These are phyloP conservation scores for Globisporangium iwayamae DNA, from an alignment of 352 stramenopile species.

Conservation along the genomic window DNA sequence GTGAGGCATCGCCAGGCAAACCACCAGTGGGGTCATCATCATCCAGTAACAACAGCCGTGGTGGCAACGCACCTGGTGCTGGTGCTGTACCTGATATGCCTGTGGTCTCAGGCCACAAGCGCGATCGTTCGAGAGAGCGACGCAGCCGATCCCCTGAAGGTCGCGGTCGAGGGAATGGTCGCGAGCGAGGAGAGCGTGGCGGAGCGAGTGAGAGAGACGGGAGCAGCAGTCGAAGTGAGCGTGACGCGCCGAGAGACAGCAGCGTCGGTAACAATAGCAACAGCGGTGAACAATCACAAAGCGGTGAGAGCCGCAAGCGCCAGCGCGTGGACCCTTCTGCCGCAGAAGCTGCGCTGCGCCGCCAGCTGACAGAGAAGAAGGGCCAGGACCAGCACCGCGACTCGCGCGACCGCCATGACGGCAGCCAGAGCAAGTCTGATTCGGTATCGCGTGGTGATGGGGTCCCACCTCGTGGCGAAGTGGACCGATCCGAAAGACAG, in stretches of 20 bases:
- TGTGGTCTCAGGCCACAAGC: conserved; percentile 21
- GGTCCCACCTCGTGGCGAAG: neutral
- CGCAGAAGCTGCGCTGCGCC: conserved; percentile 54
- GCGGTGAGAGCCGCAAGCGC: conserved; percentile 40
- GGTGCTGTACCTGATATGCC: neutral
- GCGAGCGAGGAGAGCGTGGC: conserved; percentile 29
- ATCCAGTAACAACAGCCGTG: neutral
- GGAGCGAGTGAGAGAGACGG: conserved; percentile 23
- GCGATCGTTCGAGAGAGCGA: conserved; percentile 26
- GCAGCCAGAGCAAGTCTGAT: conserved; percentile 1
- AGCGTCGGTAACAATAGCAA: conserved; percentile 20
- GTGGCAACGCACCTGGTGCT: conserved; percentile 14
- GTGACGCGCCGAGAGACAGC: conserved; percentile 7
- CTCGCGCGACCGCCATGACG: neutral
- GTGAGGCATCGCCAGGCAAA: conserved; percentile 27
- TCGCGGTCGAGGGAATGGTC: conserved; percentile 23
- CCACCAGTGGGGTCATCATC: conserved; percentile 5
- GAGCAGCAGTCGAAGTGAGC: conserved; percentile 19
- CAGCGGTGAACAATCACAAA: conserved; percentile 16
- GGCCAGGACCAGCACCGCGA: conserved; percentile 26
- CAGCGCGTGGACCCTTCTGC: conserved; percentile 47
- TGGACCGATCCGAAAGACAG: conserved; percentile 11
- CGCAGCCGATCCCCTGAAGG: conserved; percentile 39
- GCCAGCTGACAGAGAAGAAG: conserved; percentile 74
- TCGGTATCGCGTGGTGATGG: neutral